phyloP scores from a whole-genome alignment of 2,329 filamentous ascomycete genomes.

The Ophiosphaerella herpotricha region DNA sequence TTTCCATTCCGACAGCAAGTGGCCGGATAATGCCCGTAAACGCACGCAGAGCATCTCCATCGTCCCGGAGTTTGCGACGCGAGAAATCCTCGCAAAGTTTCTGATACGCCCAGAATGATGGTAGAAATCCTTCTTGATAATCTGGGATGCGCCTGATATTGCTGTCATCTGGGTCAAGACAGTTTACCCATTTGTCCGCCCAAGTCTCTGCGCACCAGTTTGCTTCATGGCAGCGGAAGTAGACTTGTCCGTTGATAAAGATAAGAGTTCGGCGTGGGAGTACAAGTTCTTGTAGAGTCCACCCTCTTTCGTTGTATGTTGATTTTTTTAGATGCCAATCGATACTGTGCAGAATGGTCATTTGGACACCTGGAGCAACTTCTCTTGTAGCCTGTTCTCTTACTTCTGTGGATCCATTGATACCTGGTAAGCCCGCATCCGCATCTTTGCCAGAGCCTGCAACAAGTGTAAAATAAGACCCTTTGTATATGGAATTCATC shows the following conservation, averaged over 20 bases:
- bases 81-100: conserved; percentile 9
- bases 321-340: conserved; percentile 5
- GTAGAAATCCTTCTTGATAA: conserved; percentile 1
- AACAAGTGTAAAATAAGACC: conserved; percentile 7
- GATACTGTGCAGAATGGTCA: conserved; percentile 2
- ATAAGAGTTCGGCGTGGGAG: conserved; percentile 3
- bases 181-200: conserved; percentile 1
- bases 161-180: conserved; percentile 6
- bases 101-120: conserved; percentile 7
- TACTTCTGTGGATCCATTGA: background rate
- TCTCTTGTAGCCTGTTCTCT: background rate
- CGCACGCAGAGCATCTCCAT: conserved; percentile 6
- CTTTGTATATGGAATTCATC: conserved; percentile 7
- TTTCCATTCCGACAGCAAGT: conserved; percentile 3
- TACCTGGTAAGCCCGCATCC: conserved; percentile 3
- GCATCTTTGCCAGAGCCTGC: conserved; percentile 4
- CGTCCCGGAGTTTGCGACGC: conserved; percentile 2
- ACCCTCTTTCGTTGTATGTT: conserved; percentile 5
- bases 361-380: background rate
- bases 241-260: conserved; percentile 5
- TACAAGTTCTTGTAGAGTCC: conserved; percentile 5
- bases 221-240: conserved; percentile 6
- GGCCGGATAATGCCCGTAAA: conserved; percentile 1
- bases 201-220: conserved; percentile 9
- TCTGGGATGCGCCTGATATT: conserved; percentile 7